A percentile compares a stretch with the other conserved stretches of the same genome.
phyloP scores from a whole-genome alignment of 1,139 yeast species.

The Hemisphaericaspora xylanilytica region DNA sequence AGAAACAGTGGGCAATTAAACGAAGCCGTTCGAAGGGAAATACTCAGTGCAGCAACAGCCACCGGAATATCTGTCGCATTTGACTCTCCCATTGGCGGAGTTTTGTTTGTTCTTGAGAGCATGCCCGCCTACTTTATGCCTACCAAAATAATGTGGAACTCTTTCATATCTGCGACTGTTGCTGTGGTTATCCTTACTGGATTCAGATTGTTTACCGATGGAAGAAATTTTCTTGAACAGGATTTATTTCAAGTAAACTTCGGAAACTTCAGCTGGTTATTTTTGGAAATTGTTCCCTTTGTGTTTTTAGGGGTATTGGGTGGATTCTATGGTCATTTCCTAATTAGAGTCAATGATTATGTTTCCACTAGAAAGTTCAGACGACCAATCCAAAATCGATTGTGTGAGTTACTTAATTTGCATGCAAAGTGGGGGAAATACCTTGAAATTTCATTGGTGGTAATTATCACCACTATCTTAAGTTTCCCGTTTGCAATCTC shows the following conservation, averaged over 20 bases:
- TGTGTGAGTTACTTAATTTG: slow-evolving; percentile 16
- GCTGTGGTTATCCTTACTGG: slow-evolving; percentile 65
- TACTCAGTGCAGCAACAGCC: slow-evolving; percentile 81
- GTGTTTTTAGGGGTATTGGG: slow-evolving; percentile 64
- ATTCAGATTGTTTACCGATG: slow-evolving; percentile 56
- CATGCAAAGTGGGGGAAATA: slow-evolving; percentile 21
- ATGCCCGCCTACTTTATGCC: slow-evolving; percentile 63
- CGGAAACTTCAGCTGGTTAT: slow-evolving; percentile 72
- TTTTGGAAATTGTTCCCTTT: slow-evolving; percentile 68
- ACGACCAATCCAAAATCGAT: slow-evolving; percentile 16
- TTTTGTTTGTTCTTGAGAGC: slow-evolving; percentile 77
- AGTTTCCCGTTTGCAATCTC: slow-evolving; percentile 58
- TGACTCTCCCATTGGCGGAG: slow-evolving; percentile 95
- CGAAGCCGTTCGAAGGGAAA: slow-evolving; percentile 60
- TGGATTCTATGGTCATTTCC: slow-evolving; percentile 61
- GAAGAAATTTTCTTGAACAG: slow-evolving; percentile 49
- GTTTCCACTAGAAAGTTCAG: slow-evolving; percentile 21
- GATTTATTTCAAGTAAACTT: slow-evolving; percentile 62
- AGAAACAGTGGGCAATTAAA: slow-evolving; percentile 23
- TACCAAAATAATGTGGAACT: slow-evolving; percentile 72
- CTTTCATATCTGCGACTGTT: slow-evolving; percentile 73
- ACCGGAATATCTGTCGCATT: slow-evolving; percentile 94
- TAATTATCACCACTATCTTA: slow-evolving; percentile 50
- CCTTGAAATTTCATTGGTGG: slow-evolving; percentile 49
- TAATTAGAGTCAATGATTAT: slow-evolving; percentile 47